Evolutionary conservation across 441 rosid genomes (phyloP).

Genomic region (Syzygium syzygioides): DNA sequence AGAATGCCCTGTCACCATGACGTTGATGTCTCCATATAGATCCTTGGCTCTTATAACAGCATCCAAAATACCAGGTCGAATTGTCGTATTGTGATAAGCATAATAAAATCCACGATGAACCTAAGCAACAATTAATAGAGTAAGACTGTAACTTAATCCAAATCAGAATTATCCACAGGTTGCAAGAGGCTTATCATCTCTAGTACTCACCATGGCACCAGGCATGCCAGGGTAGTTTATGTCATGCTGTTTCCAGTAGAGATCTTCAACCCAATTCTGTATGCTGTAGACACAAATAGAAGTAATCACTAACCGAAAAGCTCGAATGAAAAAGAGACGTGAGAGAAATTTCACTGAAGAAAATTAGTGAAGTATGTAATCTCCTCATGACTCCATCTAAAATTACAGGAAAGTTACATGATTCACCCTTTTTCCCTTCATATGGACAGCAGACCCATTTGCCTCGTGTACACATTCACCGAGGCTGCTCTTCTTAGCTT

Average conservation of each 20-base stretch:
- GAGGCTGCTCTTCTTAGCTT: background rate
- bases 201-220: too few species aligned
- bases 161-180: background rate
- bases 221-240: too few species aligned
- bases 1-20: slow-evolving; percentile 91
- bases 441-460: background rate
- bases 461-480: too few species aligned
- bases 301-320: background rate
- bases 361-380: background rate
- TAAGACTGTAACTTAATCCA: background rate
- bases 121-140: slow-evolving; percentile 16
- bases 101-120: slow-evolving; percentile 88
- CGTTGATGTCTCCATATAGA: slow-evolving; percentile 48
- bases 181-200: too few species aligned
- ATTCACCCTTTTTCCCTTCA: background rate
- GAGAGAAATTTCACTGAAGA: background rate
- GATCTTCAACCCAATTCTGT: too few species aligned
- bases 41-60: slow-evolving; percentile 53
- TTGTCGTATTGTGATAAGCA: slow-evolving; percentile 86
- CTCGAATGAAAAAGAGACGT: background rate
- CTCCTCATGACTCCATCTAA: background rate
- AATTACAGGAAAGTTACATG: background rate
- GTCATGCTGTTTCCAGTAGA: too few species aligned
- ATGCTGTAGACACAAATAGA: slow-evolving; percentile 6
- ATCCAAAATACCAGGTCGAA: slow-evolving; percentile 59